phyloP scores from a whole-genome alignment of 2,329 filamentous ascomycete species.

The Rhynchosporium secalis region DNA sequence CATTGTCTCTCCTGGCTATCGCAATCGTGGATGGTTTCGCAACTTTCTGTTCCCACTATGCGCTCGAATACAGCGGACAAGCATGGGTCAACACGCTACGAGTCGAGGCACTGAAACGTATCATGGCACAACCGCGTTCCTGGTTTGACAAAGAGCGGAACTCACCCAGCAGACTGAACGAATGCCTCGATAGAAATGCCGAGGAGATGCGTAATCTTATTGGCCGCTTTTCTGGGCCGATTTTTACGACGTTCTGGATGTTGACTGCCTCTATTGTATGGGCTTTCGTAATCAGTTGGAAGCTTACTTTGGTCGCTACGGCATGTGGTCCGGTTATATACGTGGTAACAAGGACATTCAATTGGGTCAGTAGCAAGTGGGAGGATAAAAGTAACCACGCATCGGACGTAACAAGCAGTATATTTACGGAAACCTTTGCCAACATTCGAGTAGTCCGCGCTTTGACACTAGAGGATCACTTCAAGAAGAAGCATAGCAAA shows the following conservation, averaged over 20 bases:
- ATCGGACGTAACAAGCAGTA: constrained; percentile 57
- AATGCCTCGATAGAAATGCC: constrained; percentile 75
- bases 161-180: constrained; percentile 61
- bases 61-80: constrained; percentile 71
- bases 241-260: constrained; percentile 68
- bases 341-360: constrained; percentile 63
- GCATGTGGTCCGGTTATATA: constrained; percentile 68
- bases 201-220: constrained; percentile 87
- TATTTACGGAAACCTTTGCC: constrained; percentile 73
- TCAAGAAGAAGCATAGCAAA: constrained; percentile 60
- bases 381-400: constrained; percentile 67
- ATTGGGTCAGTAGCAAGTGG: constrained; percentile 67
- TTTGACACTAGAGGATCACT: constrained; percentile 71
- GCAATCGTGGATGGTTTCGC: constrained; percentile 65
- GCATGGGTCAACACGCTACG: constrained; percentile 76
- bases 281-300: constrained; percentile 76
- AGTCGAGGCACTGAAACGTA: constrained; percentile 62
- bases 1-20: constrained; percentile 67
- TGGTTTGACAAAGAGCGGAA: constrained; percentile 78
- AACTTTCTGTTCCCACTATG: constrained; percentile 66
- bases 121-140: constrained; percentile 71
- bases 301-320: constrained; percentile 75
- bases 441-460: constrained; percentile 79
- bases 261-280: constrained; percentile 68
- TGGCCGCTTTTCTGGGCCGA: constrained; percentile 71